Conservation (phyloP, 179 eudicot genomes). For the Gypsophila paniculata region DNA sequence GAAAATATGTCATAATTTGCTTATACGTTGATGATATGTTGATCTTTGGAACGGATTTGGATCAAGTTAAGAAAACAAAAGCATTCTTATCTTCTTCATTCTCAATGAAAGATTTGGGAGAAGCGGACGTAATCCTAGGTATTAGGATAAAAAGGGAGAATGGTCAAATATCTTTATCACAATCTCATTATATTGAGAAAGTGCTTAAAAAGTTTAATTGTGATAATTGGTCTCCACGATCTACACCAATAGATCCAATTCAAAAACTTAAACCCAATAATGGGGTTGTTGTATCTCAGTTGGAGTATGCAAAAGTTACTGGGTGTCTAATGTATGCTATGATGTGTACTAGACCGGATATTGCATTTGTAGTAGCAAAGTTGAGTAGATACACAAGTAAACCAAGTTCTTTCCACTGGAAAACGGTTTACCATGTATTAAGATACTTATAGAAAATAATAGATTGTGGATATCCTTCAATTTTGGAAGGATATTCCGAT, state of each 20-base stretch:
- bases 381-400: slow-evolving; percentile 2
- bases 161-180: background rate
- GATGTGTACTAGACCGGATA: slow-evolving; percentile 12
- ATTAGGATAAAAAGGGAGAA: background rate
- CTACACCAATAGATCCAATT: too few species aligned
- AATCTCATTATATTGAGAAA: background rate
- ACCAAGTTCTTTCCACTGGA: background rate
- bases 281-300: too few species aligned
- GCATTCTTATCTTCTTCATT: background rate
- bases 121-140: background rate
- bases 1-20: background rate
- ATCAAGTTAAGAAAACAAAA: background rate
- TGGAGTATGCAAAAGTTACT: too few species aligned
- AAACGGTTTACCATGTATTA: background rate
- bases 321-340: slow-evolving; percentile 9
- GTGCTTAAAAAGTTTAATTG: too few species aligned
- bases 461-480: background rate
- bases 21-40: too few species aligned
- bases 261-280: too few species aligned
- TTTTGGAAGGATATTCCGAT: slow-evolving; percentile 4
- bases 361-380: background rate
- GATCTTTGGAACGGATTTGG: background rate
- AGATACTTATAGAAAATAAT: background rate
- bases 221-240: too few species aligned
- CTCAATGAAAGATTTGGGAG: background rate